Evolutionary conservation across 495 filamentous ascomycete genomes (phyloP).

Genomic region (Penicillium pancosmium): DNA sequence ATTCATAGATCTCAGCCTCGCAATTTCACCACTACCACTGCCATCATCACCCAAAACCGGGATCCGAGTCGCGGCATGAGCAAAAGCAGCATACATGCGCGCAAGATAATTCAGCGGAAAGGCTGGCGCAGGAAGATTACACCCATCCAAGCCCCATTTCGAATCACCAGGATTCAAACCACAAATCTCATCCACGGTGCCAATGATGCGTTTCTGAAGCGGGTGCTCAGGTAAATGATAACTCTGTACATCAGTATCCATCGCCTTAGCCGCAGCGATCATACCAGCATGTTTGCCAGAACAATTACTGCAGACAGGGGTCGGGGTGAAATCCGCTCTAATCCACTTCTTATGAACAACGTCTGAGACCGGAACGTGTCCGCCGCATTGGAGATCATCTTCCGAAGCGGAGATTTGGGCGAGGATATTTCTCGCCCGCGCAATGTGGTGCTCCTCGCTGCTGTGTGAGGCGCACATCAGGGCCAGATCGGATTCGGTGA

Average conservation of each 20-base stretch:
- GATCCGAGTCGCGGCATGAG: conserved; percentile 17
- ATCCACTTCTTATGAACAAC: conserved; percentile 38
- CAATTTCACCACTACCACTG: not conserved
- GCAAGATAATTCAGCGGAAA: conserved; percentile 29
- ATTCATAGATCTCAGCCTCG: conserved; percentile 14
- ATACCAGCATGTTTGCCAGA: conserved; percentile 48
- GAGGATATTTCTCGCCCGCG: conserved; percentile 37
- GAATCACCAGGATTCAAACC: conserved; percentile 20
- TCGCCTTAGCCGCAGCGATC: conserved; percentile 37
- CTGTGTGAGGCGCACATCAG: conserved; percentile 50
- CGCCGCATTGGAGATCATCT: conserved; percentile 39
- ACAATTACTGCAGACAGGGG: conserved; percentile 38
- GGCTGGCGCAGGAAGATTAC: conserved; percentile 42
- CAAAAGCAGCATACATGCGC: conserved; percentile 33
- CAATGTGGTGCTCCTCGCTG: conserved; percentile 42
- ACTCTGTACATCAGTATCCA: conserved; percentile 25
- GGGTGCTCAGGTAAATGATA: conserved; percentile 36
- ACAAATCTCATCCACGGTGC: conserved; percentile 30
- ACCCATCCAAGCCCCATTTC: conserved; percentile 42
- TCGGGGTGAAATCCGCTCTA: conserved; percentile 38
- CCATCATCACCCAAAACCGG: not conserved
- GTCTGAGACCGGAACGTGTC: conserved; percentile 35
- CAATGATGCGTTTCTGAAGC: conserved; percentile 35
- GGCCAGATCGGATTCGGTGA: conserved; percentile 42
- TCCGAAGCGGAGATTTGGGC: conserved; percentile 26